Base-by-base conservation (phyloP, 495 filamentous ascomycete genomes). In the Astrothelium subdiscretum region DNA sequence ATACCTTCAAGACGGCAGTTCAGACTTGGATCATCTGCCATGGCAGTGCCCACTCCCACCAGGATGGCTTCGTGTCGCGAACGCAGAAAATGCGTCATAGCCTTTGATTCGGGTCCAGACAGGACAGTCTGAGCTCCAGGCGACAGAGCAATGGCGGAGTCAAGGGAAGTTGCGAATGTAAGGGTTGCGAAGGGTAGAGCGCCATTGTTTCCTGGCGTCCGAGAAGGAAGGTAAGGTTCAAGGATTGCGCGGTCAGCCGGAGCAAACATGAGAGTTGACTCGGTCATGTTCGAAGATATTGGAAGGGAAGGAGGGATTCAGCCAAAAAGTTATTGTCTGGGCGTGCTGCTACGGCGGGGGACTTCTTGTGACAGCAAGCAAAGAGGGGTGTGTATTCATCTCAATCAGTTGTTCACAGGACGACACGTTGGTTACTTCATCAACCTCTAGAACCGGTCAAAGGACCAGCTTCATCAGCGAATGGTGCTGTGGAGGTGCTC, bases 1-100 rank as follows among this genome's bases (percentile, higher is more conserved):
- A 78, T 80, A 11, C 78, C 81, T 61, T 82, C 79, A 24, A 91
- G 76, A 13, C 90, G 81, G 67, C 84, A 90, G 69, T 95, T 96
- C 51, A 97, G 75, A 5, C 82, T 83, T 1, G 92, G 92, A 67
- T 97, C 85, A 67, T 97, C 92, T 13, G 87, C 85, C 51, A 88
- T 76, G 20, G 89, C 90, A 15, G 92, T 97, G 3, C 87, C 86
- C 8, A 88, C 86, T 11, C 92, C 92, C 26, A 97, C 77, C 12
- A 92, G 77, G 60, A 97, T 95, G 15, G 89, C 90, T 64, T 89
- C 84, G 73, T 97, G 91, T 13, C 80, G 80, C 5, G 84, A 83
- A 61, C 92, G 87, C 20, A 97, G 80, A 71, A 87, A 90, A 71
- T 97, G 92, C 0, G 92, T 96, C 87, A 97, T 90, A 59, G 87